Evolutionary conservation across 2,329 filamentous ascomycete species (phyloP).

Genomic region (Sporothrix mexicana): DNA sequence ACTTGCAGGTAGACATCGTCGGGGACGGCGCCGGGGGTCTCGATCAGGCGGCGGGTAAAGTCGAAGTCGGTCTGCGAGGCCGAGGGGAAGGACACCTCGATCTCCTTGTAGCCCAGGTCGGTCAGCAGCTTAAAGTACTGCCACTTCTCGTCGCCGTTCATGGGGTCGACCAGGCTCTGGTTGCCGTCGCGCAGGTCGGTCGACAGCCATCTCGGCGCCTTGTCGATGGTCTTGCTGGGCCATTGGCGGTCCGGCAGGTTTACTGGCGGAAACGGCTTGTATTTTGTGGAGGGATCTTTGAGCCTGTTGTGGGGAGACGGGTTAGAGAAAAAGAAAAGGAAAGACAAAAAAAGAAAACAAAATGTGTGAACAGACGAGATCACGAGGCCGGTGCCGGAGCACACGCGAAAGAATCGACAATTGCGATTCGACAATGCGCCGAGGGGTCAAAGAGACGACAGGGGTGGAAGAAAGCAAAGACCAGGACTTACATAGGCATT

Average conservation of each 20-base stretch:
- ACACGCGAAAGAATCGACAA: not conserved
- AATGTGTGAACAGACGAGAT: not conserved
- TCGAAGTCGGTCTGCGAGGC: constrained; percentile 96
- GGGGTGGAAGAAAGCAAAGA: not conserved
- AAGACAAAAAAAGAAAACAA: not conserved
- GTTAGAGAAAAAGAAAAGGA: not conserved
- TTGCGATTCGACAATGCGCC: constrained; percentile 12
- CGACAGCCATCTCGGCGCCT: constrained; percentile 87
- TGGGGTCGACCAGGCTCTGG: constrained; percentile 89
- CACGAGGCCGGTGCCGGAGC: constrained; percentile 11
- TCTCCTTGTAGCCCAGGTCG: constrained; percentile 94
- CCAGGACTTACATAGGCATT: constrained; percentile 33
- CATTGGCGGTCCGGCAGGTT: constrained; percentile 77
- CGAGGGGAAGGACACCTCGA: constrained; percentile 94
- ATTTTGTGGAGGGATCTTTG: constrained; percentile 77
- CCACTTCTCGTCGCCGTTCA: constrained; percentile 97
- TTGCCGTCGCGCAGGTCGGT: constrained; percentile 92
- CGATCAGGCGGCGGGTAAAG: constrained; percentile 85
- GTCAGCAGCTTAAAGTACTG: constrained; percentile 93
- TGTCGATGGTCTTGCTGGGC: constrained; percentile 81
- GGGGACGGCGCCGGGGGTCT: constrained; percentile 81
- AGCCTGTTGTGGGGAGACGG: constrained; percentile 56
- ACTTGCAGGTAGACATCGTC: constrained; percentile 94
- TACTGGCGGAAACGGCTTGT: constrained; percentile 71
- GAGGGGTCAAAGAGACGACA: not conserved